Percentiles rank a stretch among this genome's conserved stretches.
phyloP scores from a whole-genome alignment of 441 rosid genomes.

The Daphne laureola region DNA sequence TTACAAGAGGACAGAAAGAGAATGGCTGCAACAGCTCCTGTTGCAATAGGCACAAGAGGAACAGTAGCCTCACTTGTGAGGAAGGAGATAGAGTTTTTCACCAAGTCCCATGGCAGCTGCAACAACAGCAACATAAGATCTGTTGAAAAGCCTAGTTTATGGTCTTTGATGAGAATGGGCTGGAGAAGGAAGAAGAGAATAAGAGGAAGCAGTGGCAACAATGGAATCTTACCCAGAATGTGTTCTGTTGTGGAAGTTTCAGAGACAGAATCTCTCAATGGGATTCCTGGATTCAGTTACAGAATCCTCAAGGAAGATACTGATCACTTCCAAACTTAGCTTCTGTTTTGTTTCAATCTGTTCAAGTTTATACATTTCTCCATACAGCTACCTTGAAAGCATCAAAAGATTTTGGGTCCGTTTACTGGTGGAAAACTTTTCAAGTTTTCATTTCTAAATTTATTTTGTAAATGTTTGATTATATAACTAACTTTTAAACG shows the following conservation, averaged over 20 bases:
- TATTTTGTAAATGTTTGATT: too few species aligned
- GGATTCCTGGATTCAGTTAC: slow-evolving; percentile 52
- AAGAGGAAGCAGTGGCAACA: slow-evolving; percentile 31
- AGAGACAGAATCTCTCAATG: slow-evolving; percentile 21
- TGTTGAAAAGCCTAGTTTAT: slow-evolving; percentile 30
- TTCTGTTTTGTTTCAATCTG: not conserved
- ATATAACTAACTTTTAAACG: too few species aligned
- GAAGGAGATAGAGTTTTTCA: slow-evolving; percentile 75
- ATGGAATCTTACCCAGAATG: slow-evolving; percentile 38
- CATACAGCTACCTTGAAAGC: too few species aligned
- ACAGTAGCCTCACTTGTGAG: slow-evolving; percentile 77
- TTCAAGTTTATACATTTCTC: too few species aligned
- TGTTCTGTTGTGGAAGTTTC: slow-evolving; percentile 51
- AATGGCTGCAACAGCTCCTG: slow-evolving; percentile 38
- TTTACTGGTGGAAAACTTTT: too few species aligned
- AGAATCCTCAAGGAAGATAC: slow-evolving; percentile 55
- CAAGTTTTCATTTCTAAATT: too few species aligned
- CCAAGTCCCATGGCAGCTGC: slow-evolving; percentile 28
- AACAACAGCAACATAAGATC: slow-evolving; percentile 26
- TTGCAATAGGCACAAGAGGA: slow-evolving; percentile 81
- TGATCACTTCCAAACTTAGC: slow-evolving; percentile 20
- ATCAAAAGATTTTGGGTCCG: too few species aligned
- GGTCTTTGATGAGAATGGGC: slow-evolving; percentile 33
- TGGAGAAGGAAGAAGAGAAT: slow-evolving; percentile 63
- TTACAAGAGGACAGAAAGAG: not conserved